Percentiles rank a stretch among this genome's conserved stretches.
These are phyloP conservation scores for Fusarium chlamydosporum DNA, from an alignment of 2,329 filamentous ascomycete genomes.

Conservation along the genomic window DNA sequence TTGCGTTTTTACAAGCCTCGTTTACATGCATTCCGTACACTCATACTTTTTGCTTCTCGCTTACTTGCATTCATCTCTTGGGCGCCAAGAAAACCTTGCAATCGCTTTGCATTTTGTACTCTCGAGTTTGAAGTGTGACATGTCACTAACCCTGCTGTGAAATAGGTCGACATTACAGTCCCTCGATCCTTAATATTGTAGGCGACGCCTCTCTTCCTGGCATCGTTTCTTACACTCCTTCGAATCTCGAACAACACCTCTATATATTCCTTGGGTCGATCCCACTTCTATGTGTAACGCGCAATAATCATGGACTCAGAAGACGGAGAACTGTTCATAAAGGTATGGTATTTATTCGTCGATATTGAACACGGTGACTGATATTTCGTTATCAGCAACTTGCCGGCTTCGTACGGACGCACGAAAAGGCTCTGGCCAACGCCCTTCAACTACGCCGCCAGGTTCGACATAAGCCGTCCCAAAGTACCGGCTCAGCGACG, in stretches of 20 bases:
- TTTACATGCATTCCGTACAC: slow-evolving; percentile 13
- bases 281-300: slow-evolving; percentile 51
- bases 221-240: slow-evolving; percentile 25
- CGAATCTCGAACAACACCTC: slow-evolving; percentile 7
- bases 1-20: slow-evolving; percentile 25
- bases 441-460: slow-evolving; percentile 88
- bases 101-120: slow-evolving; percentile 27
- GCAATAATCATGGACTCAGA: slow-evolving; percentile 82
- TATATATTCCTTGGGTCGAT: slow-evolving; percentile 11
- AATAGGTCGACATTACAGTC: slow-evolving; percentile 42
- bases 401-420: slow-evolving; percentile 94
- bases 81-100: slow-evolving; percentile 23
- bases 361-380: background rate
- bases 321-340: slow-evolving; percentile 91
- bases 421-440: slow-evolving; percentile 97
- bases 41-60: slow-evolving; percentile 5
- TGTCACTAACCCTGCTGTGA: slow-evolving; percentile 43
- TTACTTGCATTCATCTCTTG: slow-evolving; percentile 15
- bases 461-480: slow-evolving; percentile 77
- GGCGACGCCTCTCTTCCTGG: slow-evolving; percentile 15
- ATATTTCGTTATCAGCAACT: slow-evolving; percentile 78
- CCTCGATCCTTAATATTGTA: slow-evolving; percentile 40
- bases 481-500: slow-evolving; percentile 72
- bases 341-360: slow-evolving; percentile 66
- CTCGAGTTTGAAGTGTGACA: slow-evolving; percentile 22